Percentiles rank a stretch among this genome's conserved stretches.
Conservation (phyloP, 176 grass and related monocot genomes). For the Oryza longistaminata region DNA sequence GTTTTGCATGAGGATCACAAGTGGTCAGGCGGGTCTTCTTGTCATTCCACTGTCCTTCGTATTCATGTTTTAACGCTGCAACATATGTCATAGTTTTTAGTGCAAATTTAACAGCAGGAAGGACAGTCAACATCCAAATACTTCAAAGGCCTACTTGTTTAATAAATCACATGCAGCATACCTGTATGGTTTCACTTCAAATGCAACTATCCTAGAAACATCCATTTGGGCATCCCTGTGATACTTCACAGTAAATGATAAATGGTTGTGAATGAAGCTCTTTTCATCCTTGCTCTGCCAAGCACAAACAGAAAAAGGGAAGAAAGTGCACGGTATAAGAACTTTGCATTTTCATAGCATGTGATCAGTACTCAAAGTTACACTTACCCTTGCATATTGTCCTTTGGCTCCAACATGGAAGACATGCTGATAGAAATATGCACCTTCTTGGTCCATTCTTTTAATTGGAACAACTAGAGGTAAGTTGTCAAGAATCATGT, state of each 20-base stretch:
- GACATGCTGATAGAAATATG: constrained; percentile 81
- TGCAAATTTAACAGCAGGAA: constrained; percentile 25
- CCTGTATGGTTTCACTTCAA: constrained; percentile 87
- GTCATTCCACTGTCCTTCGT: constrained; percentile 73
- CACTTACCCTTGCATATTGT: constrained; percentile 73
- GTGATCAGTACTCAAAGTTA: constrained; percentile 19
- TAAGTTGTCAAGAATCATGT: constrained; percentile 92
- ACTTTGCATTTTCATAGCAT: constrained; percentile 16
- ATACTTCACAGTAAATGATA: constrained; percentile 82
- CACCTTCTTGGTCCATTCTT: constrained; percentile 71
- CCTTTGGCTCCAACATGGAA: constrained; percentile 89
- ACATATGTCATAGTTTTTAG: constrained; percentile 15
- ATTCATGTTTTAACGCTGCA: constrained; percentile 82
- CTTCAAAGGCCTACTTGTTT: not conserved
- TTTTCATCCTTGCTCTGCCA: constrained; percentile 85
- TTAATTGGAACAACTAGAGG: constrained; percentile 85
- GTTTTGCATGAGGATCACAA: constrained; percentile 84
- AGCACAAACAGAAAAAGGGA: constrained; percentile 10
- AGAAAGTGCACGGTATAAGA: not conserved
- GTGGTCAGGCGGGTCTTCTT: constrained; percentile 72
- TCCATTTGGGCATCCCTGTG: constrained; percentile 75
- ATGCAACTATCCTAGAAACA: constrained; percentile 79
- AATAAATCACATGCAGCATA: constrained; percentile 26
- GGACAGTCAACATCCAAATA: constrained; percentile 7
- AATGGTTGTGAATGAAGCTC: constrained; percentile 85